A percentile compares a stretch with the other conserved stretches of the same genome.
phyloP scores from a whole-genome alignment of 2,329 filamentous ascomycete genomes.

The Ascochyta pisi region DNA sequence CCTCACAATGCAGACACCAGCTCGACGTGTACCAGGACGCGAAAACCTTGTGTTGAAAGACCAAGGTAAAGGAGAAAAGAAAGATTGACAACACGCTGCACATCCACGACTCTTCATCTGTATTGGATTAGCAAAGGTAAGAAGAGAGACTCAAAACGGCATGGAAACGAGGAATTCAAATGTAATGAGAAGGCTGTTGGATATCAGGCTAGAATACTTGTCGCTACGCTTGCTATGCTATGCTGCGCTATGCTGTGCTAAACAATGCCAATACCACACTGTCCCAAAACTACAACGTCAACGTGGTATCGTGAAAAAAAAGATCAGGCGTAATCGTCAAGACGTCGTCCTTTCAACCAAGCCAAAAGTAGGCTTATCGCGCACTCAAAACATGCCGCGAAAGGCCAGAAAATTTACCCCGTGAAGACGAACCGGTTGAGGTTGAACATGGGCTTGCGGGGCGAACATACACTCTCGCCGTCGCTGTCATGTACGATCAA shows the following conservation, averaged over 20 bases:
- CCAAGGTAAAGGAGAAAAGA: no score
- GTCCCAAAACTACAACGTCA: neutral
- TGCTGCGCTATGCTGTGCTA: conserved; percentile 6
- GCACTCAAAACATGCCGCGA: no score
- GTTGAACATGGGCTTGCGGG: conserved; percentile 45
- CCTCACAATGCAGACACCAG: no score
- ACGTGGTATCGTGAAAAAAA: conserved; percentile 1
- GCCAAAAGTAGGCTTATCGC: no score
- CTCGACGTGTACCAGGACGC: no score
- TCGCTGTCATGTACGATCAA: conserved; percentile 56
- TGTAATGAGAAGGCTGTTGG: neutral
- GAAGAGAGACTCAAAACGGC: no score
- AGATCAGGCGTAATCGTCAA: neutral
- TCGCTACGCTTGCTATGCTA: conserved; percentile 10
- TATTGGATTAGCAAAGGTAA: no score
- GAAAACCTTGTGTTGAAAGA: no score
- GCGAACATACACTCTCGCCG: conserved; percentile 47
- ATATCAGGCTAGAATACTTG: neutral
- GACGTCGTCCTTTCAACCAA: no score
- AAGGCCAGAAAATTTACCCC: conserved; percentile 21
- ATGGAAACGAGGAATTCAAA: no score
- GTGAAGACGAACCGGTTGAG: conserved; percentile 50
- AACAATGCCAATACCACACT: conserved; percentile 2
- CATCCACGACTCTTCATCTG: no score
- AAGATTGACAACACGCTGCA: no score